Base-by-base conservation (phyloP, 2,329 filamentous ascomycete species). In the Pseudogymnoascus sp. region DNA sequence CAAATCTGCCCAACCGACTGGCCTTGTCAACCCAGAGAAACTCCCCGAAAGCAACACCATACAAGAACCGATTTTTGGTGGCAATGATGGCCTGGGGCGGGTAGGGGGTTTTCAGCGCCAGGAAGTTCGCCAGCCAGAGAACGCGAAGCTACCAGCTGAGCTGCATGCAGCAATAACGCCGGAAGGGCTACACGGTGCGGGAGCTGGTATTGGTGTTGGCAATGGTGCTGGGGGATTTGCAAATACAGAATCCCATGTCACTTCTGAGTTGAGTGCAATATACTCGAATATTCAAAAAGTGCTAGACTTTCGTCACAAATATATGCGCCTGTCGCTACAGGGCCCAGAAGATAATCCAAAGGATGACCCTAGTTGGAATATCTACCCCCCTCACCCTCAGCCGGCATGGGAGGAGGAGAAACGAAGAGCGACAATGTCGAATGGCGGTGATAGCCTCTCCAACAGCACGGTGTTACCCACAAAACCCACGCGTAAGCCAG, bases 301-400 rank as follows among this genome's bases (percentile, higher is more conserved):
- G n/a, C 77, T 97, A 54, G 91, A 97, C 70, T 81, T 93, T 43
- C 86, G 95, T 66, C 88, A 92, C 74, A 96, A 92, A 71, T 99
- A 98, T 76, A 90, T 98, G 62, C 80, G 85, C 1, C 77, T 97
- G 14, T 98, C 95, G 0, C 79, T 93, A 19, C 95, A 99, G 73
- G 84, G 89, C 8, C 83, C 88, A 6, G 83, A 85, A 11, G 91
- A 96, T 73, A 97, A 98, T 69, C 95, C 95, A 1, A 92, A 92
- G 71, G 92, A 98, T 73, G 85, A 89, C 16, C 83, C 87, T 0
- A 83, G 81, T 61, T 99, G 93, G 93, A 82, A 84, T 63, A 91
- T 99, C 51, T 98, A 98, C 71, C 95, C 95, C 8, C 86, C 90
- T 13, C 93, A 93, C 4, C 95, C 93, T 5, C 90, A 96, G 71